phyloP scores from a whole-genome alignment of 208 protist species.

The Strigomonas galati region DNA sequence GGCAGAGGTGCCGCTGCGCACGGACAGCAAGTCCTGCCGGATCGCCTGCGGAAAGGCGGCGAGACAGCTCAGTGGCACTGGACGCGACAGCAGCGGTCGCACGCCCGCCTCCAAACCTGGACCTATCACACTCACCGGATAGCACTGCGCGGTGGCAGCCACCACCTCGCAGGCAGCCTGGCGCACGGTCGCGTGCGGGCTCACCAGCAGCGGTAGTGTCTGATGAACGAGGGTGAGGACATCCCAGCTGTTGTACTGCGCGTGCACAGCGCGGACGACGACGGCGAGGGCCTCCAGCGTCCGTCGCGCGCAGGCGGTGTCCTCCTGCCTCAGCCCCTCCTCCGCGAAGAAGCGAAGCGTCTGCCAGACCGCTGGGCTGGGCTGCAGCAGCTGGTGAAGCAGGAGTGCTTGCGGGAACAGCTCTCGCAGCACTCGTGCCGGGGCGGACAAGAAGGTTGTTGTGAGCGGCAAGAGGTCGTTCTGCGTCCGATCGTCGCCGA shows the following conservation, averaged over 20 bases:
- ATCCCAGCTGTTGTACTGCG: not conserved
- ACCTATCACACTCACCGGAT: too few relatives aligned
- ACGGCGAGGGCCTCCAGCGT: constrained; percentile 36
- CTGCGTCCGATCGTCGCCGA: constrained; percentile 55
- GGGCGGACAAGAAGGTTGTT: constrained; percentile 46
- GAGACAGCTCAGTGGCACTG: constrained; percentile 29
- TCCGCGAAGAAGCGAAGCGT: constrained; percentile 68
- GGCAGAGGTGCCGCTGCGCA: not conserved
- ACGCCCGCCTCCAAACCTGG: too few relatives aligned
- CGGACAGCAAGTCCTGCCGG: not conserved
- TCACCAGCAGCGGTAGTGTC: too few relatives aligned
- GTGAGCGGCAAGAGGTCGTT: constrained; percentile 73
- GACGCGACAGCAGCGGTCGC: constrained; percentile 27
- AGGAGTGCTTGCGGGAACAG: constrained; percentile 56
- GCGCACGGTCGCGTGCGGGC: too few relatives aligned
- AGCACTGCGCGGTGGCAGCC: too few relatives aligned
- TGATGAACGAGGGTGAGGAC: too few relatives aligned
- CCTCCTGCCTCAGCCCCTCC: constrained; percentile 55
- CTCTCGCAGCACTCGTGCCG: constrained; percentile 43
- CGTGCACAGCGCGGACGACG: constrained; percentile 8
- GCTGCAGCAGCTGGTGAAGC: constrained; percentile 40
- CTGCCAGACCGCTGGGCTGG: constrained; percentile 26
- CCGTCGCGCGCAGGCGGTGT: constrained; percentile 25
- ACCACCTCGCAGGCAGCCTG: too few relatives aligned
- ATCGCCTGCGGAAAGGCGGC: constrained; percentile 18